Base-by-base conservation (phyloP, 163 green algal genomes). In the Botryococcus braunii region DNA sequence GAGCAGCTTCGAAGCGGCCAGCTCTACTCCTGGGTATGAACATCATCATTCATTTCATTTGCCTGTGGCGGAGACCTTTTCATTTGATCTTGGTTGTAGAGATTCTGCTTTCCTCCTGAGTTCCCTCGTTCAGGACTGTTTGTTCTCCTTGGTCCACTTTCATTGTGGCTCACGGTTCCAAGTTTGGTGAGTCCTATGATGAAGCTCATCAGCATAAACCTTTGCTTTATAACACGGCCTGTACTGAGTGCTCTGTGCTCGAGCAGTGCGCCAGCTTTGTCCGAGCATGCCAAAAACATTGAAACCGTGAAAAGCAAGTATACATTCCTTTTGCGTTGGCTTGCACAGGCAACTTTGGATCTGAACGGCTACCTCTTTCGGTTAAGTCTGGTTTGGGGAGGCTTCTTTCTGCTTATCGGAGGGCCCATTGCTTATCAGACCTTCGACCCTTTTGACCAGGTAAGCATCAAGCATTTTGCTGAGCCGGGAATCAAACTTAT, bases 391-490 rank as follows among this genome's bases (percentile, higher is more conserved):
- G 37, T 95, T 0, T 95, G 74, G 23, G 47, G 50, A 5, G 81
- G 73, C 37, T 82, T 86, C 50, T 86, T 86, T 59, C 56, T 70
- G 9, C 58, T 92, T 4, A 35, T 96, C 3, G 79, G 81, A 1
- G 83, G 76, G 0, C 86, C 90, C 5, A 93, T 96, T 52, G 76
- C 86, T 5, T 88, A 86, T 40, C 85, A 92, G 74, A 91, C 91
- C 2, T 96, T 95, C 59, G 83, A 89, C 37, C 86, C 88, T 3
- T 38, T 48, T 0, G 56, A 85, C 2, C 77, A 90, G 77, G 83
- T 87, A 47, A 31, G 77, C 1, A n/a, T n/a, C n/a, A n/a, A n/a
- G n/a, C 17, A 7, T 8, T 11, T 58, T 1, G 27, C 41, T n/a
- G n/a, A n/a, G n/a, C n/a, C n/a, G n/a, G n/a, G n/a, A n/a, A n/a